A percentile compares a stretch with the other conserved stretches of the same genome.
These are phyloP conservation scores for Trichoderma koningiopsis DNA, from an alignment of 2,329 filamentous ascomycete genomes.

Conservation along the genomic window DNA sequence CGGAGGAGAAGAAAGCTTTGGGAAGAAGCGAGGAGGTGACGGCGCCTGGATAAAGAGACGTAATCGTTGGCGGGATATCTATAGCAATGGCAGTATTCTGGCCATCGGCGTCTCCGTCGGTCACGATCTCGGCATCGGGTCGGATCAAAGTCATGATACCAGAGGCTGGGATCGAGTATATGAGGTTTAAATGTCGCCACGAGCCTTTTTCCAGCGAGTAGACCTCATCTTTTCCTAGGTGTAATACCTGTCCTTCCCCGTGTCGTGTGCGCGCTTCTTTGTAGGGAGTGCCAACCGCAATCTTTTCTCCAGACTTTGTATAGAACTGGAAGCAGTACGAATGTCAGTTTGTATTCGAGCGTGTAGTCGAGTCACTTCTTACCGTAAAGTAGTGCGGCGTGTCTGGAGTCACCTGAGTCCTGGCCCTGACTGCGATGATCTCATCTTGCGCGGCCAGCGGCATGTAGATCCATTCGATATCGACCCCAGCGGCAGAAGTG, in stretches of 20 bases:
- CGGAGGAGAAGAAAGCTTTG: background rate
- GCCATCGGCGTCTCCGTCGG: background rate
- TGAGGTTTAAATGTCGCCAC: background rate
- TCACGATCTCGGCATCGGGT: background rate
- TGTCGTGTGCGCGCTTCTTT: background rate
- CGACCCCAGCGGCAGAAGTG: background rate
- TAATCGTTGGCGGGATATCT: background rate
- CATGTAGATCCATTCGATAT: constrained; percentile 7
- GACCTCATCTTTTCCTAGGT: background rate
- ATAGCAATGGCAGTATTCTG: background rate
- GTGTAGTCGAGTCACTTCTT: background rate
- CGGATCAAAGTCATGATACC: background rate
- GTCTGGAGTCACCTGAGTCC: background rate
- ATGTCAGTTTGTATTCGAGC: background rate
- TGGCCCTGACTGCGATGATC: background rate
- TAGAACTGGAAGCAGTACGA: background rate
- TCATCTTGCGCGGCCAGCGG: background rate
- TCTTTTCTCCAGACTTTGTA: background rate
- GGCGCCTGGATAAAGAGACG: background rate
- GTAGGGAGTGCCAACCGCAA: background rate
- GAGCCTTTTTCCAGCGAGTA: background rate
- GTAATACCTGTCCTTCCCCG: background rate
- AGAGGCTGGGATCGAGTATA: background rate
- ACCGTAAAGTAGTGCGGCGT: background rate
- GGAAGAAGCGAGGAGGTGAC: background rate